phyloP scores from a whole-genome alignment of 495 filamentous ascomycete genomes.

The Cercophora newfieldiana region DNA sequence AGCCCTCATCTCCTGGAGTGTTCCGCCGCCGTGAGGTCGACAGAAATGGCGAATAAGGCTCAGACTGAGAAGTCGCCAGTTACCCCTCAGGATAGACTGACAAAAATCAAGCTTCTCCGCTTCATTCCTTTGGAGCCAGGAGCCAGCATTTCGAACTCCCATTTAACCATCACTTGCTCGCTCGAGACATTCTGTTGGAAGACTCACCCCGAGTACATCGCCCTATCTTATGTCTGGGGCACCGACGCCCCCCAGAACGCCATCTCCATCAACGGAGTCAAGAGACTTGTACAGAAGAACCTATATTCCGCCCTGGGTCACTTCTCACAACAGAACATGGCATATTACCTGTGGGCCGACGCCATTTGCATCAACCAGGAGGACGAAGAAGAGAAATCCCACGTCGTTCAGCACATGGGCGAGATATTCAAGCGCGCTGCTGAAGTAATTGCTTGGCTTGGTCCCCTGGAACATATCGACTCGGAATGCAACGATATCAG shows the following conservation, averaged over 20 bases:
- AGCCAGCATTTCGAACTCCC: neutral
- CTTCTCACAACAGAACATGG: neutral
- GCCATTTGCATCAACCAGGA: neutral
- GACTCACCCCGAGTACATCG: neutral
- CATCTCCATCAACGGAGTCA: neutral
- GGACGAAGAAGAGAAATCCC: neutral
- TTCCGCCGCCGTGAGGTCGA: neutral
- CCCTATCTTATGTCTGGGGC: neutral
- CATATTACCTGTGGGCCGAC: neutral
- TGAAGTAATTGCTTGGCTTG: neutral
- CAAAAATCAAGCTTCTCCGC: neutral
- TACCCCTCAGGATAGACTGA: neutral
- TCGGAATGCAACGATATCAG: neutral
- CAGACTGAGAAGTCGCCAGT: no score
- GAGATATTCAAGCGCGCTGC: neutral
- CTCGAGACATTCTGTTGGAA: neutral
- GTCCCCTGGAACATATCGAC: neutral
- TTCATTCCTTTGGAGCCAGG: neutral
- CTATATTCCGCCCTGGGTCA: neutral
- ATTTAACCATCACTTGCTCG: neutral
- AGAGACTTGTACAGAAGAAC: neutral
- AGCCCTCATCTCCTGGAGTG: neutral
- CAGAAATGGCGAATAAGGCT: no score
- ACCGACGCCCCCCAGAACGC: neutral
- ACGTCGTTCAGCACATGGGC: neutral